Evolutionary conservation across 176 grass and related monocot genomes (phyloP).

Genomic region (Oryza glaberrima): DNA sequence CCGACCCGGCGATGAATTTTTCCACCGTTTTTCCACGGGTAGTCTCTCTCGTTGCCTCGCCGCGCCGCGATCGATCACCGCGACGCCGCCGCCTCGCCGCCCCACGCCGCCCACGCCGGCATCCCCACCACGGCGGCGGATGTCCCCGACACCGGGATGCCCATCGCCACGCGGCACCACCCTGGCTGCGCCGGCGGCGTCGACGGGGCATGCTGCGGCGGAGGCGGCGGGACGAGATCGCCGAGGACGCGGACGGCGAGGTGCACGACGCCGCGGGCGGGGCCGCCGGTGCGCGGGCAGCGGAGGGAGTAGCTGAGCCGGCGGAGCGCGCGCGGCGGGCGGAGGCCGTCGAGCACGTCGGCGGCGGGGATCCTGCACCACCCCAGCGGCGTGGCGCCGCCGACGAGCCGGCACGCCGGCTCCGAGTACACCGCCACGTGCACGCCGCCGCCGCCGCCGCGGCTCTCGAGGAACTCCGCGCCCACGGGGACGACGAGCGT

Average conservation of each 20-base stretch:
- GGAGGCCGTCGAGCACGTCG: slow-evolving; percentile 82
- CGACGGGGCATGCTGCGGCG: background rate
- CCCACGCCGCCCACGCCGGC: slow-evolving; percentile 42
- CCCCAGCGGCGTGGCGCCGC: slow-evolving; percentile 55
- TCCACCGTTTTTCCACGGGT: slow-evolving; percentile 47
- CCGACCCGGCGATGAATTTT: background rate
- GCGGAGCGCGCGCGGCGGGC: slow-evolving; percentile 58
- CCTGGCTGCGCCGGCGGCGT: slow-evolving; percentile 37
- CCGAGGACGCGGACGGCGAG: slow-evolving; percentile 76
- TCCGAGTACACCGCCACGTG: slow-evolving; percentile 60
- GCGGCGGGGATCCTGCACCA: slow-evolving; percentile 61
- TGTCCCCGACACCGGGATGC: slow-evolving; percentile 60
- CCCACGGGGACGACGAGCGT: slow-evolving; percentile 60
- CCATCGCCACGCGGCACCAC: slow-evolving; percentile 79
- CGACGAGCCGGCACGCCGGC: slow-evolving; percentile 36
- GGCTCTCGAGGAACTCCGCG: slow-evolving; percentile 59
- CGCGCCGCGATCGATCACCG: background rate
- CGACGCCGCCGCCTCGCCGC: slow-evolving; percentile 22
- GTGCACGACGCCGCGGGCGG: slow-evolving; percentile 63
- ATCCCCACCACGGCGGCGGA: slow-evolving; percentile 40
- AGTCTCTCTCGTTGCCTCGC: slow-evolving; percentile 1
- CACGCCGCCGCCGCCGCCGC: slow-evolving; percentile 6
- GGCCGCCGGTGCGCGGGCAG: slow-evolving; percentile 39
- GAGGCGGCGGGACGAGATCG: background rate
- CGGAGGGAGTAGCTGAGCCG: slow-evolving; percentile 87